Base-by-base conservation (phyloP, 768 basidiomycete species). In the Lactifluus volemus region DNA sequence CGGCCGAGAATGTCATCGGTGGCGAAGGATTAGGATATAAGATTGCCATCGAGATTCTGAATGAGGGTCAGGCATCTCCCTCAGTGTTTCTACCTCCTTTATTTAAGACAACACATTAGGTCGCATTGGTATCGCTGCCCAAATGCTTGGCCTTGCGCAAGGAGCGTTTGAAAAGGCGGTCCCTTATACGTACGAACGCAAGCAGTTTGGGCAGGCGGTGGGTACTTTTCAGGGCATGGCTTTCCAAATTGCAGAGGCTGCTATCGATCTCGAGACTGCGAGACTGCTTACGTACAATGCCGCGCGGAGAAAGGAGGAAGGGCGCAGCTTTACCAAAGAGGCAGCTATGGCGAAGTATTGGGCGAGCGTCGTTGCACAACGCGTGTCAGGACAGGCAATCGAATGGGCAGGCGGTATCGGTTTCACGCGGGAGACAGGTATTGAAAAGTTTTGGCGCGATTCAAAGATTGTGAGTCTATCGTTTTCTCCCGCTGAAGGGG, bases 321-420 rank as follows among this genome's bases (percentile, higher is more conserved):
- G 93, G 9, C 78, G 79, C 69, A 69, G 75, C 30, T 99, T 98
- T 73, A 85, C 86, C 32, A 92, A 90, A 74, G 91, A 98, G 74
- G 96, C 97, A 11, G 97, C 97, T 2, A 97, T 98, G 91, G 97
- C 97, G 53, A 99, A 99, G 74, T 95, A 89, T 69, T 92, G 85
- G 80, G 81, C 88, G 25, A 92, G 92, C 61, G 81, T 88, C 21
- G 84, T 99, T 6, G 97, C 97, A 14, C 90, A 96, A 74, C 79
- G 80, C 47, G 94, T 97, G 2, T 81, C 87, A 10, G 93, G 96
- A 7, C 75, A 79, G 47, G 96, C 96, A 17, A 98, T 98, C 65
- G 96, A 98, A 73, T 98, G 95, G 96, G 85, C 87, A 1, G 97
- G 94, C 45, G 95, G 94, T 1, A 80, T 92, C 52, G 96, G 93